Evolutionary conservation across 2,329 filamentous ascomycete species (phyloP).

Genomic region (Colletotrichum chrysophilum): DNA sequence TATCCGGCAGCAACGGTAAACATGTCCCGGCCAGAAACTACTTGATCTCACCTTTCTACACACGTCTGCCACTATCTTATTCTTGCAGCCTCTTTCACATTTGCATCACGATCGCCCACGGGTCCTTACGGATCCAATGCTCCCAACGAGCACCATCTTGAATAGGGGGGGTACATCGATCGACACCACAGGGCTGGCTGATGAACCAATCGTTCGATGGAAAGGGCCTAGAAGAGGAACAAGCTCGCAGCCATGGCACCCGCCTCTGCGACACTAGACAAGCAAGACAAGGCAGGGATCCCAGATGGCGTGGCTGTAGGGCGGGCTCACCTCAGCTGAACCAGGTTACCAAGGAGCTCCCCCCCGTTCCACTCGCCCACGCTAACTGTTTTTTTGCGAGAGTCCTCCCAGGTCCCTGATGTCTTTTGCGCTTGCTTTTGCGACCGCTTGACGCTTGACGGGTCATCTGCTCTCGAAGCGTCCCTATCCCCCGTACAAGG

Average conservation of each 20-base stretch:
- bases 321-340: slow-evolving; percentile 43
- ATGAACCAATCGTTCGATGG: slow-evolving; percentile 29
- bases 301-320: slow-evolving; percentile 32
- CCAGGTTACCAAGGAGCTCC: slow-evolving; percentile 10
- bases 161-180: slow-evolving; percentile 15
- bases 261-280: slow-evolving; percentile 14
- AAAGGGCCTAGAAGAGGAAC: slow-evolving; percentile 29
- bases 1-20: not conserved
- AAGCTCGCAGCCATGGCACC: slow-evolving; percentile 26
- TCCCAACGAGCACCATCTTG: not conserved
- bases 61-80: not conserved
- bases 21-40: not conserved
- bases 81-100: not conserved
- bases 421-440: slow-evolving; percentile 2
- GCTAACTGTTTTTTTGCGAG: slow-evolving; percentile 33
- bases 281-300: slow-evolving; percentile 23
- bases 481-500: slow-evolving; percentile 32
- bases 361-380: slow-evolving; percentile 33
- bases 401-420: not conserved
- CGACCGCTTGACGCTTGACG: not conserved
- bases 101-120: not conserved
- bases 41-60: not conserved
- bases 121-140: not conserved
- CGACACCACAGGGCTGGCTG: slow-evolving; percentile 22
- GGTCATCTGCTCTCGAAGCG: slow-evolving; percentile 22